Percentiles rank a stretch among this genome's conserved stretches.
Conservation (phyloP, 768 basidiomycete species). For the Lentinula detonsa region DNA sequence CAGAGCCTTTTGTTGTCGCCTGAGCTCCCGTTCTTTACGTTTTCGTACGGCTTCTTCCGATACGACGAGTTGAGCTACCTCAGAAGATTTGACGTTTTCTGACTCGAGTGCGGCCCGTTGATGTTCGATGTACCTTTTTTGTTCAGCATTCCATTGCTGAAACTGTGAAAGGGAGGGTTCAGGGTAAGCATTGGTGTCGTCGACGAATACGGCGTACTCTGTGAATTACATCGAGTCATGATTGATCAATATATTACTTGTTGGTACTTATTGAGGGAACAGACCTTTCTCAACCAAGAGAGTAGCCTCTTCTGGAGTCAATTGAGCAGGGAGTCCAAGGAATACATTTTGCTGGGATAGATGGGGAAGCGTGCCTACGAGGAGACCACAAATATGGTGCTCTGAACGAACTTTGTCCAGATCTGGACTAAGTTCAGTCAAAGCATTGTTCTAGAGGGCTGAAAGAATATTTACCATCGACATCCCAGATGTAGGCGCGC, state of each 20-base stretch:
- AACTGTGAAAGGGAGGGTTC: conserved; percentile 43
- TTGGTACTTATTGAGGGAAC: conserved; percentile 12
- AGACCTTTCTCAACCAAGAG: conserved; percentile 79
- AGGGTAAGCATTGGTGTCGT: conserved; percentile 58
- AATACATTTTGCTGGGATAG: conserved; percentile 96
- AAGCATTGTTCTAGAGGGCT: conserved; percentile 5
- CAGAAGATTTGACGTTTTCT: conserved; percentile 41
- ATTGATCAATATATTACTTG: background rate
- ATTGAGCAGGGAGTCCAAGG: conserved; percentile 81
- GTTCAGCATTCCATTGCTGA: conserved; percentile 44
- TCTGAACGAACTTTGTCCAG: conserved; percentile 73
- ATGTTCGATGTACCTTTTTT: conserved; percentile 36
- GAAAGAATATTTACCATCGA: conserved; percentile 49
- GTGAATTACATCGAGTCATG: conserved; percentile 7
- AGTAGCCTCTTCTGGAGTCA: conserved; percentile 91
- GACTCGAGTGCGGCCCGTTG: conserved; percentile 46
- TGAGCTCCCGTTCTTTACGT: conserved; percentile 62
- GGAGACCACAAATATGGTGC: conserved; percentile 78
- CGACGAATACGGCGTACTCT: conserved; percentile 76
- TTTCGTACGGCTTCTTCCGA: conserved; percentile 64
- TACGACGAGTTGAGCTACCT: conserved; percentile 32
- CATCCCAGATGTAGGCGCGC: conserved; percentile 84
- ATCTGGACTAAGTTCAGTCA: conserved; percentile 39
- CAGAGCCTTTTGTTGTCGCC: conserved; percentile 14
- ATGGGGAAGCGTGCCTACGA: conserved; percentile 90